Evolutionary conservation across 768 basidiomycete species (phyloP).

Genomic region (Brasilioporus rufonigricans): DNA sequence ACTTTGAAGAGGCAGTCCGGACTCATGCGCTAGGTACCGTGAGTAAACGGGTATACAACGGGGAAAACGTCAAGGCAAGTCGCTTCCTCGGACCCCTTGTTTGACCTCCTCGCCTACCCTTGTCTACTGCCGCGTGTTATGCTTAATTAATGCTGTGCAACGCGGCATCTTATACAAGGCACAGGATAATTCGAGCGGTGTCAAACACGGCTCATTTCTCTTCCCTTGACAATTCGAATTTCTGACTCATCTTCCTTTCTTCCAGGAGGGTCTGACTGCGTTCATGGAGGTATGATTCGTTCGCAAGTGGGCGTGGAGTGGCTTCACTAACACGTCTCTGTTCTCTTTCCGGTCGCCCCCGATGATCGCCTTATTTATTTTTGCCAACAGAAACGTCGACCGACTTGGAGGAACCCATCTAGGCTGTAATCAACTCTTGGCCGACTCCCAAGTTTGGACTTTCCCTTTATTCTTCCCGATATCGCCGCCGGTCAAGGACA

Average conservation of each 20-base stretch:
- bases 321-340: neutral
- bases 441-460: neutral
- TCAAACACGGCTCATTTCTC: neutral
- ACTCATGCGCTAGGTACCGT: conserved; percentile 45
- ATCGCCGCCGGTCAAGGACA: neutral
- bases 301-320: conserved; percentile 5
- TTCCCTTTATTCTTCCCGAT: neutral
- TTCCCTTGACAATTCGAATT: conserved; percentile 1
- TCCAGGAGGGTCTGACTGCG: conserved; percentile 67
- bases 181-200: conserved; percentile 3
- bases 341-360: conserved; percentile 7
- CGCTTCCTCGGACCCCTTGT: neutral
- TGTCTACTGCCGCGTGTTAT: neutral
- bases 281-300: conserved; percentile 42
- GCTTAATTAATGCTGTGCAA: conserved; percentile 1
- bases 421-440: conserved; percentile 16
- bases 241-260: conserved; percentile 18
- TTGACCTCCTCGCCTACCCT: neutral
- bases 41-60: conserved; percentile 53
- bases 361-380: neutral
- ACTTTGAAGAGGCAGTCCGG: conserved; percentile 48
- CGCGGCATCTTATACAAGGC: neutral
- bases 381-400: conserved; percentile 16
- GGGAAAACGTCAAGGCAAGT: conserved; percentile 68
- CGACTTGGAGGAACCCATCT: conserved; percentile 19